Base-by-base conservation (phyloP, 2,329 filamentous ascomycete species). In the Alternaria postmessia region DNA sequence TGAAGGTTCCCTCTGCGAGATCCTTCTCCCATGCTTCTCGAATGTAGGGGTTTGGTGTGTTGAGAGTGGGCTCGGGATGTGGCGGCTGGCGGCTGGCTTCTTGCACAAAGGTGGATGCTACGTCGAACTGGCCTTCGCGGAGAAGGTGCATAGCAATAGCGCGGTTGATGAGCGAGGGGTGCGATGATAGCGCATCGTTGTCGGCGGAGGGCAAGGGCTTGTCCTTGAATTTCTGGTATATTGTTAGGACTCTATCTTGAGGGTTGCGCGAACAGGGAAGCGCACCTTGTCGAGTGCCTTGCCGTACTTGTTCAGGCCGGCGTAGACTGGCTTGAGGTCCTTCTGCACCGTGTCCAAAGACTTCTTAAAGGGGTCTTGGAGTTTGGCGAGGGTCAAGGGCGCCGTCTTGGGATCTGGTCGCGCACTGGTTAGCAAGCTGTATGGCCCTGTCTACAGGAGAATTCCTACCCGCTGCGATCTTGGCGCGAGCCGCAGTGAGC, bases 121-220 rank as follows among this genome's bases (percentile, higher is more conserved):
- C 94, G 22, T 85, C 86, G 78, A 99, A 99, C 75, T 97, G 91
- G 49, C 95, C 95, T 80, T 98, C 94, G 41, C 95, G 91, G 39
- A 99, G 86, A 22, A 99, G 86, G 75, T 99, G 95, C 93, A 98
- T 97, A 9, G 92, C 92, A 69, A 99, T 96, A 7, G 95, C 94
- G 57, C 94, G 88, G 80, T 97, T 96, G 75, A 98, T 92, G 12
- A 97, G 84, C 16, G 86, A 83, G 4, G 91, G 86, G 66, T 96
- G 89, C 20, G 89, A 86, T 1, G 88, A 89, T 78, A 97, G 88
- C 34, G 89, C 90, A 78, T 96, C 93, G 71, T 93, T 89, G 59
- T 94, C 91, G 72, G 88, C 91, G 14, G 89, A 91, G 0, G 94
- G 88, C 14, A 91, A 83, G 14, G 89, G 87, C 62, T 86, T 86